These are phyloP conservation scores for Hirschfeldia incana DNA, from an alignment of 345 rosid genomes.

Conservation along the genomic window DNA sequence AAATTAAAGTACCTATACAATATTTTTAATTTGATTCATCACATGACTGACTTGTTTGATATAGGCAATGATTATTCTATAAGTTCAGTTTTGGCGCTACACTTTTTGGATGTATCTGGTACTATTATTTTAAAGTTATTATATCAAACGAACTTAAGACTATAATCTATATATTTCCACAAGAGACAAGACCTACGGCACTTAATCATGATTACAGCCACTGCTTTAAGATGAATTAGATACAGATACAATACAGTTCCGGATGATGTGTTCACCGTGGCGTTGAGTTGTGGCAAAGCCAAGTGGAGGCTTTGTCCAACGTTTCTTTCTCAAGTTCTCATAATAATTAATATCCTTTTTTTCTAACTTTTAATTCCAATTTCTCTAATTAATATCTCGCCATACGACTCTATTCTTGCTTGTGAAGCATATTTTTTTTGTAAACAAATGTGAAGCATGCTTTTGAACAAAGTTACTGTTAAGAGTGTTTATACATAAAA, in stretches of 20 bases:
- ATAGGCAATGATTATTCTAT: constrained; percentile 18
- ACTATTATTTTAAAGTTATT: background rate
- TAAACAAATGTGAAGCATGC: background rate
- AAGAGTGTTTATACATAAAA: background rate
- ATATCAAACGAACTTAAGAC: background rate
- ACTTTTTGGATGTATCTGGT: constrained; percentile 25
- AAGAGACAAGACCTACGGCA: constrained; percentile 30
- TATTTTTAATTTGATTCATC: background rate
- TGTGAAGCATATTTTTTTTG: background rate
- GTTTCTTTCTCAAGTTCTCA: background rate
- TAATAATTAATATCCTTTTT: background rate
- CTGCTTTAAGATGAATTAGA: constrained; percentile 24
- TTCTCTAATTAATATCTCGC: background rate
- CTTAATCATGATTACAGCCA: constrained; percentile 30
- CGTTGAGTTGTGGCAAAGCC: constrained; percentile 33
- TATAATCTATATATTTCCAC: background rate
- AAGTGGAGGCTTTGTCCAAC: constrained; percentile 26
- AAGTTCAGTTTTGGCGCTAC: constrained; percentile 19
- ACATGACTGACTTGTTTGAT: constrained; percentile 4
- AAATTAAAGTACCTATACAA: constrained; percentile 7
- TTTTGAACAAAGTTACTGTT: background rate
- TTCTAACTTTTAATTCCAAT: background rate
- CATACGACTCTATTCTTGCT: background rate
- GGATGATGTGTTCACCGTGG: constrained; percentile 24
- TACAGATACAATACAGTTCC: constrained; percentile 28